Percentiles rank a stretch among this genome's conserved stretches.
phyloP scores from a whole-genome alignment of 331 rosid species.

The Malus hybrid region DNA sequence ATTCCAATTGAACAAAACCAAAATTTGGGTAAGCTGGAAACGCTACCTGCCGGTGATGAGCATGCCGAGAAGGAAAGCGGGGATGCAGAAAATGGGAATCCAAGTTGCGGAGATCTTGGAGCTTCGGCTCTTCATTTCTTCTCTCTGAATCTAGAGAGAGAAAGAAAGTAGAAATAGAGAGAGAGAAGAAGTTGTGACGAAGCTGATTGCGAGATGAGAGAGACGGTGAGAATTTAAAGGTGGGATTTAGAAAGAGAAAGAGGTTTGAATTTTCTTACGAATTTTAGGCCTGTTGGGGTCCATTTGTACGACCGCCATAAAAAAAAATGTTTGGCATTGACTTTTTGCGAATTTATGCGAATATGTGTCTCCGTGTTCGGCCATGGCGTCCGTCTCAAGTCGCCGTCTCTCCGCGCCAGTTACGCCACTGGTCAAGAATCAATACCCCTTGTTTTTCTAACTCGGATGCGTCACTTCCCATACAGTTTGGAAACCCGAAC shows the following conservation, averaged over 20 bases:
- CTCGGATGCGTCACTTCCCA: neutral
- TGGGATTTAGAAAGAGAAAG: neutral
- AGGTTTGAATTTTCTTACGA: neutral
- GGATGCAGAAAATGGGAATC: slow-evolving; percentile 75
- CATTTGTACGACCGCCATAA: neutral
- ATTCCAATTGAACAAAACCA: neutral
- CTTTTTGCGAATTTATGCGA: neutral
- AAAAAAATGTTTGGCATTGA: neutral
- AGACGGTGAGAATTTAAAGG: neutral
- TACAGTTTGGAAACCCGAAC: neutral
- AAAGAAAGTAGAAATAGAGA: neutral
- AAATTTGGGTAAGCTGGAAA: neutral
- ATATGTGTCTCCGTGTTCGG: neutral
- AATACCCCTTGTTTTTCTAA: neutral
- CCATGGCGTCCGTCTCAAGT: neutral
- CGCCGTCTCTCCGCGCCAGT: slow-evolving; percentile 2
- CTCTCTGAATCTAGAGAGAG: neutral
- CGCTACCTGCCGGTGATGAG: slow-evolving; percentile 71
- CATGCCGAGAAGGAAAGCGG: slow-evolving; percentile 66
- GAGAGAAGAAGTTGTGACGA: neutral
- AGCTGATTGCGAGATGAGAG: neutral
- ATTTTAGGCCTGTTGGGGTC: neutral
- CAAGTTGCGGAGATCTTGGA: slow-evolving; percentile 65
- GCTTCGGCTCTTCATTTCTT: slow-evolving; percentile 55
- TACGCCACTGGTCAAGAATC: neutral